Evolutionary conservation across 2,329 filamentous ascomycete species (phyloP), one percentile per base, ranked within the genome.

Genomic region (Fonsecaea multimorphosa): DNA sequence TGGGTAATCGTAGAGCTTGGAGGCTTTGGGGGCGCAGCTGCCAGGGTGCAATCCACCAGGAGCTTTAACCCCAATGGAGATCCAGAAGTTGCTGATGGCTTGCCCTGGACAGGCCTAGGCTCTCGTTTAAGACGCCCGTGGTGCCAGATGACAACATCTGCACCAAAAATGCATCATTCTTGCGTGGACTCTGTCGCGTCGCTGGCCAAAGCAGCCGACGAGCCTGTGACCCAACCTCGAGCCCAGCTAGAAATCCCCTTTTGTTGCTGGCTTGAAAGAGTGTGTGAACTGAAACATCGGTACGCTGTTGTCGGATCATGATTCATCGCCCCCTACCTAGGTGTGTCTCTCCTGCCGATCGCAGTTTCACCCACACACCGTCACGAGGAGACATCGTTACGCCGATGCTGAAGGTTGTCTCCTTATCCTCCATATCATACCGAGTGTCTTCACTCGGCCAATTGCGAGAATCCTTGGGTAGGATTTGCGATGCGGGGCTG

Each of bases 361-460:
- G 44, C 14, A 58, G 40, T 16, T 61, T 65, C 27, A 65, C 63
- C 63, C 58, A 61, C 3, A 61, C 57, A 9, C 63, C 52, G 22
- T 61, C 63, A 7, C 63, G 63, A 22, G 63, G 51, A 29, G 57
- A 58, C 63, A 65, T 61, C 31, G 58, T 65, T 3, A 61, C 44
- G 31, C 57, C 58, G n/a, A 65, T 65, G 16, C 29, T 38, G 40
- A 65, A 65, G 14, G 63, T 65, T 7, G 57, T 65, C 27, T 54
- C 52, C 9, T 51, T 51, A 29, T 61, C 63, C 31, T 51, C 11
- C 63, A 61, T 65, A 40, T 61, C 31, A 27, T 61, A 65, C 31
- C 63, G 63, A 34, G 57, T 61, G 22, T 52, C 51, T 32, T 61
- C 57, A 44, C 58, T 61, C 9, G 63, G 57, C 52, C 63, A 65